Percentiles rank a stretch among this genome's conserved stretches.
phyloP scores from a whole-genome alignment of 2,329 filamentous ascomycete species.

The Colletotrichum sansevieriae region DNA sequence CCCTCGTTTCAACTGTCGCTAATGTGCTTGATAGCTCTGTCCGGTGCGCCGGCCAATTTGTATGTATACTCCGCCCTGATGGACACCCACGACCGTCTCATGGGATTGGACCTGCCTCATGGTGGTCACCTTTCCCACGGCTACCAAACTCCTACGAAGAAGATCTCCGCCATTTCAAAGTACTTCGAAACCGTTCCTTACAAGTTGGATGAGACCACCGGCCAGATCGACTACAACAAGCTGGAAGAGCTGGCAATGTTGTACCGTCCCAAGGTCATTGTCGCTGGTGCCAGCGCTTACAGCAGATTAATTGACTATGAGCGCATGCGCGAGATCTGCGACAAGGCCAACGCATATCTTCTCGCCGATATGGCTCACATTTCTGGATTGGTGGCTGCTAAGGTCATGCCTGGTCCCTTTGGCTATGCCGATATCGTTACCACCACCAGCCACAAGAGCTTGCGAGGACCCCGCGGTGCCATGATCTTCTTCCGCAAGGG shows the following conservation, averaged over 20 bases:
- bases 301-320: constrained; percentile 96
- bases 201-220: constrained; percentile 88
- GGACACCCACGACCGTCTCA: constrained; percentile 92
- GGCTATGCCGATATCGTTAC: constrained; percentile 93
- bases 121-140: constrained; percentile 96
- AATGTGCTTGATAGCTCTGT: constrained; percentile 72
- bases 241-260: constrained; percentile 88
- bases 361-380: constrained; percentile 98
- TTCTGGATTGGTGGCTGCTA: constrained; percentile 91
- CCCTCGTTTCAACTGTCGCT: not conserved
- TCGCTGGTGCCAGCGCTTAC: constrained; percentile 96
- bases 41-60: constrained; percentile 79
- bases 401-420: constrained; percentile 92
- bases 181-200: constrained; percentile 99
- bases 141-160: constrained; percentile 93
- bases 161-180: constrained; percentile 98
- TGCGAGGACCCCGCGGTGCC: constrained; percentile 93
- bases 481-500: constrained; percentile 99
- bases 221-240: constrained; percentile 94
- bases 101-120: constrained; percentile 97
- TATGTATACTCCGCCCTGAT: constrained; percentile 97
- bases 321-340: constrained; percentile 89
- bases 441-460: constrained; percentile 97
- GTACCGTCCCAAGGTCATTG: constrained; percentile 95
- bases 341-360: constrained; percentile 93